Base-by-base conservation (phyloP, 2,329 filamentous ascomycete species). In the Pseudogymnoascus sp. region DNA sequence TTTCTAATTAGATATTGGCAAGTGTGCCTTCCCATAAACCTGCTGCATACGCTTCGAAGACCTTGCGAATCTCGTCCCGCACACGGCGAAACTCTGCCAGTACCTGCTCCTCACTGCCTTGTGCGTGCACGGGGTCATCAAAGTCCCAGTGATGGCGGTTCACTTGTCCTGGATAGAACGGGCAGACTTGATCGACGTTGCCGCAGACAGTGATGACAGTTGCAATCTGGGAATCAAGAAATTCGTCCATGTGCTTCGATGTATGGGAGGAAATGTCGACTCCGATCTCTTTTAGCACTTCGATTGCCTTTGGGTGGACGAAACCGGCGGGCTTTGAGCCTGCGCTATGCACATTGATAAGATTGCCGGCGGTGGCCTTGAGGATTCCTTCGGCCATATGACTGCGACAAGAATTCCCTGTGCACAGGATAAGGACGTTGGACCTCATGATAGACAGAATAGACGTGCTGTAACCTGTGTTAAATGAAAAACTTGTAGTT, bases 301-400 rank as follows among this genome's bases (percentile, higher is more conserved):
- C 2, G 13, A 65, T 63, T 23, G 64, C 61, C 33, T 47, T 47
- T 9, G 64, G 64, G 50, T 63, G 63, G n/a, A 63, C 63, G 35
- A 33, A 64, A 21, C 60, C 26, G 21, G 60, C 35, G 17, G 63
- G 63, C 6, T 64, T 64, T 4, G 63, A 63, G 19, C 63, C 63
- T 17, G 63, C 61, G 21, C 61, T 63, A n/a, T 63, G 44, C n/a
- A 64, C 61, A 10, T 60, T 35, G 63, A 64, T 40, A 15, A 64
- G 61, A 47, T 62, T 61, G 42, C 60, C 60, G 13, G 63, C 61
- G 31, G 47, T 13, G 33, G 44, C 28, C 31, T 17, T 13, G 40
- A 63, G 60, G 60, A 64, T 62, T 15, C 63, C 63, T 62, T 64
- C 63, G 8, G 60, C 63, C 63, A 64, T 64, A 21, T 64, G 63